Evolutionary conservation across 2,329 filamentous ascomycete species (phyloP).

Genomic region (Talaromyces sp.): DNA sequence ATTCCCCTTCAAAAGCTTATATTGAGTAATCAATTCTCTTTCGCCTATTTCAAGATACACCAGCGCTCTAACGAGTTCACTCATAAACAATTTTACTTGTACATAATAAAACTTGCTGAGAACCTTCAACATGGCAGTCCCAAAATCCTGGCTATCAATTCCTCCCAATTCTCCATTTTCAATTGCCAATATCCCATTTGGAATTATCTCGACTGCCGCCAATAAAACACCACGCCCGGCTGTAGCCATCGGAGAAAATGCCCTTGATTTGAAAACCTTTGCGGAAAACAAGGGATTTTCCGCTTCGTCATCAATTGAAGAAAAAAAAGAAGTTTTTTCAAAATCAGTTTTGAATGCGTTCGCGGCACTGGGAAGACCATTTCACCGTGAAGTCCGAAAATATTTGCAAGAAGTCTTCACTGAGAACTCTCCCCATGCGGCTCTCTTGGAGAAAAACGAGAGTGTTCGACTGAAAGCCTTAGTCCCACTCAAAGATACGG

Average conservation of each 20-base stretch:
- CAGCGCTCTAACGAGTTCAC: no score
- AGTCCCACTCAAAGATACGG: conserved; percentile 35
- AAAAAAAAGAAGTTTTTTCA: neutral
- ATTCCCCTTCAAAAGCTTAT: neutral
- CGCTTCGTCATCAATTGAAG: neutral
- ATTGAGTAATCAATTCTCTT: neutral
- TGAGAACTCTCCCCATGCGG: conserved; percentile 22
- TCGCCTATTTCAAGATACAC: no score
- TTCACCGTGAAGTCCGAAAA: conserved; percentile 35
- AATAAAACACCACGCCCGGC: conserved; percentile 40
- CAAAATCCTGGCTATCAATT: neutral
- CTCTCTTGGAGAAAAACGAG: conserved; percentile 14
- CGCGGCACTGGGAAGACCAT: conserved; percentile 38
- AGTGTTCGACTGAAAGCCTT: conserved; percentile 13
- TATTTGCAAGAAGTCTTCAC: neutral
- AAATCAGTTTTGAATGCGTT: conserved; percentile 45
- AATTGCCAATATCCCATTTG: conserved; percentile 49
- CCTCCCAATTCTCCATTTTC: conserved; percentile 36
- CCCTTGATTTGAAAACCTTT: conserved; percentile 49
- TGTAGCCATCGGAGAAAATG: conserved; percentile 47
- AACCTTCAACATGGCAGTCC: neutral
- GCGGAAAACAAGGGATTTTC: conserved; percentile 24
- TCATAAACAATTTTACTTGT: no score
- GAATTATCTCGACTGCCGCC: conserved; percentile 41
- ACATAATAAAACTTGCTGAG: neutral